These are phyloP conservation scores for Dactylellina parvicollis DNA, from an alignment of 2,329 filamentous ascomycete genomes.

Conservation along the genomic window DNA sequence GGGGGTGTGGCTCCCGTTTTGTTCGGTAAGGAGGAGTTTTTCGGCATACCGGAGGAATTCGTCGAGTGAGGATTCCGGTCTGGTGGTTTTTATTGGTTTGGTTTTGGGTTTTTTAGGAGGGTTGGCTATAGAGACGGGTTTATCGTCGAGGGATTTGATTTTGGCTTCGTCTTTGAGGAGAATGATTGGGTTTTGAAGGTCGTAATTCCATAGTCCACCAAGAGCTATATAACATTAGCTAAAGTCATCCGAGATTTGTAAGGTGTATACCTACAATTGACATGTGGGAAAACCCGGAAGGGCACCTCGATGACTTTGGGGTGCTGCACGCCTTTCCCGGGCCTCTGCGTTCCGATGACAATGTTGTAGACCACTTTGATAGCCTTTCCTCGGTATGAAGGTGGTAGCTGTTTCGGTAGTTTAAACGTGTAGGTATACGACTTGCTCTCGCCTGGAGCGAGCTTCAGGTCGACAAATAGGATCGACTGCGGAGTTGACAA, in stretches of 20 bases:
- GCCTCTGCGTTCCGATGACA: conserved; percentile 88
- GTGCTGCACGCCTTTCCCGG: conserved; percentile 80
- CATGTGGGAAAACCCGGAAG: conserved; percentile 90
- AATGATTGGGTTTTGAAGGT: conserved; percentile 93
- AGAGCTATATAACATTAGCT: conserved; percentile 57
- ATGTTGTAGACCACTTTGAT: conserved; percentile 94
- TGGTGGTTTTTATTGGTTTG: conserved; percentile 20
- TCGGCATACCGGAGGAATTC: conserved; percentile 82
- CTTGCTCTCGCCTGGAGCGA: conserved; percentile 87
- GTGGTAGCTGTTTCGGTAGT: conserved; percentile 87
- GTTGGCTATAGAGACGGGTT: conserved; percentile 49
- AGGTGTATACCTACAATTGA: conserved; percentile 70
- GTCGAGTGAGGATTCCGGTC: conserved; percentile 62
- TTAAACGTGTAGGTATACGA: conserved; percentile 87
- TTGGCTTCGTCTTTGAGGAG: conserved; percentile 83
- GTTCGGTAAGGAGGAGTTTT: conserved; percentile 72
- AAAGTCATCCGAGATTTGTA: not conserved
- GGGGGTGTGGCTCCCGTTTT: conserved; percentile 63
- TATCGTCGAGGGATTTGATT: conserved; percentile 67
- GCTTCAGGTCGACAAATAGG: conserved; percentile 88
- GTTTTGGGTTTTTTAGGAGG: conserved; percentile 34
- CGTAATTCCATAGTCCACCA: conserved; percentile 69
- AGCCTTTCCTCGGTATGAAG: conserved; percentile 87
- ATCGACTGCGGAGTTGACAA: conserved; percentile 96
- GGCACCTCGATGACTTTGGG: conserved; percentile 91